A percentile compares a stretch with the other conserved stretches of the same genome.
These are phyloP conservation scores for Aspergillus ostianus DNA, from an alignment of 495 filamentous ascomycete genomes.

Conservation along the genomic window DNA sequence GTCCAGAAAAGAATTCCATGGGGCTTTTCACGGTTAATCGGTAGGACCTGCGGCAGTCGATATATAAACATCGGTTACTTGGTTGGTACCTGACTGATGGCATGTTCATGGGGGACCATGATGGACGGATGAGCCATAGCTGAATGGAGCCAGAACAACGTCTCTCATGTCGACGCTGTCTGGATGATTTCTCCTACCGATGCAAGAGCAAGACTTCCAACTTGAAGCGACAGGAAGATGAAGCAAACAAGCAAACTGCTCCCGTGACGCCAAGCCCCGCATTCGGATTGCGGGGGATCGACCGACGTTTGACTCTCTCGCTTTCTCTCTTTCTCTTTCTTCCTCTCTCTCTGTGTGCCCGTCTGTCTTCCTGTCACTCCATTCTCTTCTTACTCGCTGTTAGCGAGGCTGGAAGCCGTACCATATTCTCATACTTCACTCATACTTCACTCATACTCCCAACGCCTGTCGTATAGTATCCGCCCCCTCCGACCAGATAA, in stretches of 20 bases:
- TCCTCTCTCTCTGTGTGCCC: neutral
- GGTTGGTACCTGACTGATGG: neutral
- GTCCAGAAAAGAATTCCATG: neutral
- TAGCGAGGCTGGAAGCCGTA: neutral
- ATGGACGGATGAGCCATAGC: neutral
- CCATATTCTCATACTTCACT: neutral
- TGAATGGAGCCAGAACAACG: neutral
- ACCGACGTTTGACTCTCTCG: neutral
- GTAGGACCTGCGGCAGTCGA: neutral
- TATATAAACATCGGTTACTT: neutral
- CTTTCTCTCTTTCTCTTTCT: neutral
- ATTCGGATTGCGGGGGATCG: constrained; percentile 8
- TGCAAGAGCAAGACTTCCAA: neutral
- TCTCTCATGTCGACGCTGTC: no score
- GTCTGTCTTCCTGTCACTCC: neutral
- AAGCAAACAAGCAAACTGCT: constrained; percentile 1
- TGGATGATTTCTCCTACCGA: neutral
- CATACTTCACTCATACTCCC: neutral
- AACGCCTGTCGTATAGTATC: neutral
- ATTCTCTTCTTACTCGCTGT: constrained; percentile 2
- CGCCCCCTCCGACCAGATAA: neutral
- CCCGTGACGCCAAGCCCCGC: constrained; percentile 14
- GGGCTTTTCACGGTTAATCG: no score
- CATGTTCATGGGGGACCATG: neutral
- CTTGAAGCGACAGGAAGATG: neutral